These are phyloP conservation scores for Pyrus betulifolia DNA, from an alignment of 306 rosid species.

Conservation along the genomic window DNA sequence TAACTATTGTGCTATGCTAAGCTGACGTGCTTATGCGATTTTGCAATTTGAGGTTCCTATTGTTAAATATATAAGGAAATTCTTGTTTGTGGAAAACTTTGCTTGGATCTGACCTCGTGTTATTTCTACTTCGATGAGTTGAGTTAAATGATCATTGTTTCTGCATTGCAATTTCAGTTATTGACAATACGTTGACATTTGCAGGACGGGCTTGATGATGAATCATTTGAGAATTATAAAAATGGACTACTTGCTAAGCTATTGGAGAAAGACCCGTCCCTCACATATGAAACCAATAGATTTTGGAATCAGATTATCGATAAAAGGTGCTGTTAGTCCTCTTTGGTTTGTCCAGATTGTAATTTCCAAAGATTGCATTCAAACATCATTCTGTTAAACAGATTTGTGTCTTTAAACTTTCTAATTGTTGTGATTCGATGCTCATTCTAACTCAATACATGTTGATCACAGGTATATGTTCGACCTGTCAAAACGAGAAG, in stretches of 20 bases:
- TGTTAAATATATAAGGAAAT: neutral
- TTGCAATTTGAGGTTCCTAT: conserved; percentile 1
- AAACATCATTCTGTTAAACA: neutral
- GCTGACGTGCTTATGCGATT: neutral
- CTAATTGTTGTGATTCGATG: neutral
- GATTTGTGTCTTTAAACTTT: neutral
- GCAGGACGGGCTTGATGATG: conserved; percentile 73
- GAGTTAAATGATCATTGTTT: neutral
- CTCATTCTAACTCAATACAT: conserved; percentile 3
- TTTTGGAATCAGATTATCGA: conserved; percentile 75
- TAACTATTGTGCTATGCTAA: neutral
- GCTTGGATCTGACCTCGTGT: neutral
- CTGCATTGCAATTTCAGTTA: neutral
- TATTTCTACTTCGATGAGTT: neutral
- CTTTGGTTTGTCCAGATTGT: neutral
- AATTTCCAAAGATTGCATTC: neutral
- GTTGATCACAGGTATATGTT: conserved; percentile 61
- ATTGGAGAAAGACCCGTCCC: conserved; percentile 94
- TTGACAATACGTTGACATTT: conserved; percentile 21
- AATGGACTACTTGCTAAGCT: conserved; percentile 71
- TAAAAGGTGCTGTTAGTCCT: conserved; percentile 45
- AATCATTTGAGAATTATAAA: conserved; percentile 70
- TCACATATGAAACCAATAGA: conserved; percentile 66
- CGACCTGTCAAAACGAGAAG: conserved; percentile 67
- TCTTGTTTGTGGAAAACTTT: neutral